These are phyloP conservation scores for Ichthyophonus hoferi DNA, from an alignment of 208 protist genomes.

Conservation along the genomic window DNA sequence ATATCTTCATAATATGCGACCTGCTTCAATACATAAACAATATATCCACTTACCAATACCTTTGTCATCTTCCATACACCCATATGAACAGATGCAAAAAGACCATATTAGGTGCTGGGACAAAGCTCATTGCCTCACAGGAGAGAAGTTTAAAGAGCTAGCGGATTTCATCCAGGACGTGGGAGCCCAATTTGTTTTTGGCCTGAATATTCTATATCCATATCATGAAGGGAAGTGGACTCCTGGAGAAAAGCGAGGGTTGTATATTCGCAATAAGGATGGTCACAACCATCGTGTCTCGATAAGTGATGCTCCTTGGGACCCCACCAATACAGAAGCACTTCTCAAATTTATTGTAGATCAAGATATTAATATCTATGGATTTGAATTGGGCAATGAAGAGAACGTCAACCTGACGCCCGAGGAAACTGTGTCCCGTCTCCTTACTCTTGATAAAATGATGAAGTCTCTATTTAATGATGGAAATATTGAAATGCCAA, in stretches of 20 bases:
- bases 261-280: not conserved
- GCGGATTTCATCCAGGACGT: not conserved
- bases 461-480: no score
- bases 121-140: no score
- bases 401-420: not conserved
- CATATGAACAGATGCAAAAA: no score
- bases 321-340: not conserved
- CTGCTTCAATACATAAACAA: no score
- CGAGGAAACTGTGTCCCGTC: not conserved
- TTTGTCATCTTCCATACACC: no score
- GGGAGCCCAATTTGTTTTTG: not conserved
- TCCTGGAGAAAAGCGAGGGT: not conserved
- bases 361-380: not conserved
- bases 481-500: not conserved
- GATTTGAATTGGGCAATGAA: not conserved
- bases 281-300: not conserved
- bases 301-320: not conserved
- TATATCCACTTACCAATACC: no score
- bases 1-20: no score
- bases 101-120: no score
- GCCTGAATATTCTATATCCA: not conserved
- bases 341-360: not conserved
- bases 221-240: not conserved
- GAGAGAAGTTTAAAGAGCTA: not conserved
- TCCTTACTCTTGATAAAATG: not conserved